Conservation (phyloP, 140 eudicot species). For the Anethum foeniculum region DNA sequence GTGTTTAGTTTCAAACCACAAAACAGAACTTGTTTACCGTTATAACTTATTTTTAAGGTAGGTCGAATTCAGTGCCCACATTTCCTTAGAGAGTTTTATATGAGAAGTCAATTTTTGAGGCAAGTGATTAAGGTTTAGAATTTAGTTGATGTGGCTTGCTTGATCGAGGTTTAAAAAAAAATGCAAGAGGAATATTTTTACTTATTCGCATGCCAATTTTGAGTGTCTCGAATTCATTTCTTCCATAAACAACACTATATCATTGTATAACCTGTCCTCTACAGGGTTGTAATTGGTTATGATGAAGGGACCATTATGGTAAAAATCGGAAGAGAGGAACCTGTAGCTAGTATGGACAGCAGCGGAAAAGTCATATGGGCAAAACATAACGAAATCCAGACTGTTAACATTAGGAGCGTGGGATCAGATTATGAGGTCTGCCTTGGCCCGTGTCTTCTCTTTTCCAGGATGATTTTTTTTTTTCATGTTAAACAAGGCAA, state of each 20-base stretch:
- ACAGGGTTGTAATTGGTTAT: conserved; percentile 61
- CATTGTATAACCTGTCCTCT: conserved; percentile 1
- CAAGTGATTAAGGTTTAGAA: neutral
- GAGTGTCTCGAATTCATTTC: neutral
- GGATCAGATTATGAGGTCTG: conserved; percentile 88
- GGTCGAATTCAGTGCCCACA: neutral
- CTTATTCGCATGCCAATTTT: conserved; percentile 11
- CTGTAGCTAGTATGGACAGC: conserved; percentile 95
- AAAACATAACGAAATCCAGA: conserved; percentile 91
- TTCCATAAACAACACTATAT: conserved; percentile 6
- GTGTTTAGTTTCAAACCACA: neutral
- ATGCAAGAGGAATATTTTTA: neutral
- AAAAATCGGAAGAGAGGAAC: conserved; percentile 70
- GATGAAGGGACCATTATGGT: conserved; percentile 76
- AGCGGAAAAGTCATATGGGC: conserved; percentile 97
- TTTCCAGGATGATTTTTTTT: neutral
- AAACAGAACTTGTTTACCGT: neutral
- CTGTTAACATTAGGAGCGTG: conserved; percentile 82
- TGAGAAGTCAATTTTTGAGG: neutral
- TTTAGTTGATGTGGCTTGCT: neutral
- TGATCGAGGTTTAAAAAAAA: neutral
- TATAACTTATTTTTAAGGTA: neutral
- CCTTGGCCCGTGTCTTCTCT: neutral
- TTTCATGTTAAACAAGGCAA: neutral
- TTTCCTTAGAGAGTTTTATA: neutral